These are phyloP conservation scores for Eleusine coracana DNA, from an alignment of 176 grass and related monocot species.

Conservation along the genomic window DNA sequence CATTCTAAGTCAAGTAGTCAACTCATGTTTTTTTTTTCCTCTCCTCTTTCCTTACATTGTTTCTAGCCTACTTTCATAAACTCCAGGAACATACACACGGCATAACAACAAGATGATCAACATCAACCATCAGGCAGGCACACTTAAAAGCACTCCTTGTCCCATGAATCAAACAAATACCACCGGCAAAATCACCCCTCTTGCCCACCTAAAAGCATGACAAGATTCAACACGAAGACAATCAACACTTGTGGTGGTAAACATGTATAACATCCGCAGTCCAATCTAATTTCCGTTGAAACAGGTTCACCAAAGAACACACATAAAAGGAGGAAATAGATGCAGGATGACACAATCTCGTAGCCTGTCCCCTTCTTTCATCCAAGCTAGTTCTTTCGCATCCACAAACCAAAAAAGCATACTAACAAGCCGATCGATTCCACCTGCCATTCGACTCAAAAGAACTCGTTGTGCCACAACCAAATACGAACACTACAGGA, in stretches of 20 bases:
- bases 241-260: background rate
- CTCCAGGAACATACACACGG: background rate
- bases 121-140: background rate
- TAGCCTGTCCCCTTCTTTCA: background rate
- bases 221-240: background rate
- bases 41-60: background rate
- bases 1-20: background rate
- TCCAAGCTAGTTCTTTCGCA: conserved; percentile 6
- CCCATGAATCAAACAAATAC: too few species aligned
- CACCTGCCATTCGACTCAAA: background rate
- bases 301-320: background rate
- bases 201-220: background rate
- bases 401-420: background rate
- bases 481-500: background rate
- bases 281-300: background rate
- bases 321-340: background rate
- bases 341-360: background rate
- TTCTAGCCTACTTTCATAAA: background rate
- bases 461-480: background rate
- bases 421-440: background rate
- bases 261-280: background rate
- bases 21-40: background rate
- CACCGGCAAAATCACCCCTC: background rate
- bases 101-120: background rate
- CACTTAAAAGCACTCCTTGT: too few species aligned